A percentile compares a stretch with the other conserved stretches of the same genome.
Evolutionary conservation across 306 rosid genomes (phyloP).

Genomic region (Quercus dentata): DNA sequence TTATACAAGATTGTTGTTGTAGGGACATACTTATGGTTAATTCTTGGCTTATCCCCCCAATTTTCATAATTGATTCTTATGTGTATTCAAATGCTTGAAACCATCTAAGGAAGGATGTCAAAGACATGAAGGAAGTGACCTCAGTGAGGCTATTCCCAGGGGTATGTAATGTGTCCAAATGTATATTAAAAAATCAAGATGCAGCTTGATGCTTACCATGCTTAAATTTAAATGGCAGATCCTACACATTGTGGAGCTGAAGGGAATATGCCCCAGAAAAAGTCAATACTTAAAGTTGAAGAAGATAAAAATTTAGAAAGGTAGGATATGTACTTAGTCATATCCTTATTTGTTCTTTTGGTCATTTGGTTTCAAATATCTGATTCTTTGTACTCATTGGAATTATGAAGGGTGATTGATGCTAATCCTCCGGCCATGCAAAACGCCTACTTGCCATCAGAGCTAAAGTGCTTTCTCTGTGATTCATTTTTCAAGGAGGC

Average conservation of each 20-base stretch:
- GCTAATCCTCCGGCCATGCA: slow-evolving; percentile 9
- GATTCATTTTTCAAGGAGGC: slow-evolving; percentile 36
- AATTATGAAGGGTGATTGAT: slow-evolving; percentile 21
- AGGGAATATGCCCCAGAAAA: neutral
- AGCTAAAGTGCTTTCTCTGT: slow-evolving; percentile 38
- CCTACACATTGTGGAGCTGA: slow-evolving; percentile 13
- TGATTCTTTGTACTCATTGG: slow-evolving; percentile 4
- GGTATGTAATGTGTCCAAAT: slow-evolving; percentile 2
- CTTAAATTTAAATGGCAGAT: slow-evolving; percentile 2
- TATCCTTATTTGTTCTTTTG: neutral
- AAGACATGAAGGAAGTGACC: slow-evolving; percentile 21
- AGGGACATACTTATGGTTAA: neutral
- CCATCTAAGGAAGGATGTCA: slow-evolving; percentile 8
- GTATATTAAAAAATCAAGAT: neutral
- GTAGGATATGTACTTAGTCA: slow-evolving; percentile 17
- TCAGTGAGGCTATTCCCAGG: slow-evolving; percentile 29
- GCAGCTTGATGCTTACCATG: slow-evolving; percentile 3
- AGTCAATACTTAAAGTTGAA: slow-evolving; percentile 9
- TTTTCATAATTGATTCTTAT: neutral
- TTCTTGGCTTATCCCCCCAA: neutral
- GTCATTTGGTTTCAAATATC: slow-evolving; percentile 1
- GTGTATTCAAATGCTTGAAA: slow-evolving; percentile 16
- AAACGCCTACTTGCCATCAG: slow-evolving; percentile 24
- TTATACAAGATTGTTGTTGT: neutral
- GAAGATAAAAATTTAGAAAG: slow-evolving; percentile 16